Evolutionary conservation across 352 stramenopile genomes (phyloP).

Genomic region (Globisporangium canariense): DNA sequence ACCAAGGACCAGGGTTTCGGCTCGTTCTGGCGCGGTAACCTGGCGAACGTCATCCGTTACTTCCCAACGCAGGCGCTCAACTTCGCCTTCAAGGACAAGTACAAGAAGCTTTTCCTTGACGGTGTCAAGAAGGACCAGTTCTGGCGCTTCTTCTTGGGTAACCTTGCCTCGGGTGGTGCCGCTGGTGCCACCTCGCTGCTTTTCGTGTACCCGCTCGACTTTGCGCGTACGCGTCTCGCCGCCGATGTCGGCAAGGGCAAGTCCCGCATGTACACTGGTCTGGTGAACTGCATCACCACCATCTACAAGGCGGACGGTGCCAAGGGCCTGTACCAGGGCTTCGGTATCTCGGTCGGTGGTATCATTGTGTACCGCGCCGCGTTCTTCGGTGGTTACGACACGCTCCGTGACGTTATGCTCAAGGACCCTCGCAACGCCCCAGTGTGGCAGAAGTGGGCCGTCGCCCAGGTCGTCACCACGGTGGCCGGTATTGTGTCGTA

Average conservation of each 20-base stretch:
- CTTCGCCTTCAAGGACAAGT: slow-evolving; percentile 94
- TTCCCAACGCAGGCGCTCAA: slow-evolving; percentile 92
- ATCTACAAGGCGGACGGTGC: slow-evolving; percentile 92
- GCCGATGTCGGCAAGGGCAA: slow-evolving; percentile 97
- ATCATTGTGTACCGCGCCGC: slow-evolving; percentile 98
- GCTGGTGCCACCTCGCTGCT: slow-evolving; percentile 95
- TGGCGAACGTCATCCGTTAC: slow-evolving; percentile 92
- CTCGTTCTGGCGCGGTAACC: slow-evolving; percentile 91
- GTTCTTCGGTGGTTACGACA: slow-evolving; percentile 99
- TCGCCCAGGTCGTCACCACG: slow-evolving; percentile 91
- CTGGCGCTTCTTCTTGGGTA: slow-evolving; percentile 97
- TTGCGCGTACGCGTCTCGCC: slow-evolving; percentile 97
- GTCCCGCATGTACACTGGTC: slow-evolving; percentile 96
- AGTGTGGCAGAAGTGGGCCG: slow-evolving; percentile 89
- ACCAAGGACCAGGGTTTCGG: slow-evolving; percentile 84
- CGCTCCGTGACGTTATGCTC: slow-evolving; percentile 88
- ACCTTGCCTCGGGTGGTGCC: slow-evolving; percentile 97
- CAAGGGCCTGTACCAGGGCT: slow-evolving; percentile 97
- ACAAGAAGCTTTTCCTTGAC: slow-evolving; percentile 88
- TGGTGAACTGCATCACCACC: slow-evolving; percentile 96
- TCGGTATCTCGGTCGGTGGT: slow-evolving; percentile 97
- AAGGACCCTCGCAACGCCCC: slow-evolving; percentile 82
- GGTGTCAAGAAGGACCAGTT: slow-evolving; percentile 96
- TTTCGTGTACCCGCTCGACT: slow-evolving; percentile 98
- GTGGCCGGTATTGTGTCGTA: slow-evolving; percentile 93